Percentiles rank a stretch among this genome's conserved stretches.
Conservation (phyloP, 1,284 basidiomycete genomes). For the Ganoderma leucocontextum region DNA sequence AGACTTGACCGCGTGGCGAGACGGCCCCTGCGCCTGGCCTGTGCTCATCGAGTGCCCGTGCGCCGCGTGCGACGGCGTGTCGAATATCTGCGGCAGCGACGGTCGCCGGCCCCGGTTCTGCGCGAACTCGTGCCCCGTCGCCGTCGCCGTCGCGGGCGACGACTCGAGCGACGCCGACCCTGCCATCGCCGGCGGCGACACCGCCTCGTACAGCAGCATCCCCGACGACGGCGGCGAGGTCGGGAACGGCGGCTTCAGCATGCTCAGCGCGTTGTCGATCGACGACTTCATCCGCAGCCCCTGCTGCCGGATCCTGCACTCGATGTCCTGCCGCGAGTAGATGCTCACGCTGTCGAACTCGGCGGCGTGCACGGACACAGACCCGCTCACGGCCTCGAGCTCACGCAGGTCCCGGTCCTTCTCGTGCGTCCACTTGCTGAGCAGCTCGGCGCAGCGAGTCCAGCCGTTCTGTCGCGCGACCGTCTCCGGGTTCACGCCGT, state of each 20-base stretch:
- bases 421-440: conserved; percentile 62
- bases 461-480: conserved; percentile 75
- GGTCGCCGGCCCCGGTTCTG: conserved; percentile 40
- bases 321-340: conserved; percentile 38
- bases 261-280: conserved; percentile 67
- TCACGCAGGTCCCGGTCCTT: conserved; percentile 64
- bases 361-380: conserved; percentile 26
- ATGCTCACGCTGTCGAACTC: conserved; percentile 22
- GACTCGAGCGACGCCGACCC: conserved; percentile 37
- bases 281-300: conserved; percentile 67
- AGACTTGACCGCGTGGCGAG: conserved; percentile 48
- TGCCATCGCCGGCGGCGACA: conserved; percentile 26
- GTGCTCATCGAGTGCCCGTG: conserved; percentile 30
- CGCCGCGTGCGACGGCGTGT: conserved; percentile 36
- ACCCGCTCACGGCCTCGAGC: conserved; percentile 34
- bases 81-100: conserved; percentile 48
- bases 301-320: conserved; percentile 45
- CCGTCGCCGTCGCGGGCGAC: conserved; percentile 28
- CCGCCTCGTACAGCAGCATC: conserved; percentile 27
- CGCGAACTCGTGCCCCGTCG: conserved; percentile 27
- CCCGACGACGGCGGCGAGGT: conserved; percentile 24
- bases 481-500: conserved; percentile 82
- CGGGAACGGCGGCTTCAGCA: conserved; percentile 53
- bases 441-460: conserved; percentile 67
- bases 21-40: conserved; percentile 37